Evolutionary conservation across 805 yeast genomes (phyloP), one percentile per base, ranked within the genome.

Genomic region (Candida ovalis): DNA sequence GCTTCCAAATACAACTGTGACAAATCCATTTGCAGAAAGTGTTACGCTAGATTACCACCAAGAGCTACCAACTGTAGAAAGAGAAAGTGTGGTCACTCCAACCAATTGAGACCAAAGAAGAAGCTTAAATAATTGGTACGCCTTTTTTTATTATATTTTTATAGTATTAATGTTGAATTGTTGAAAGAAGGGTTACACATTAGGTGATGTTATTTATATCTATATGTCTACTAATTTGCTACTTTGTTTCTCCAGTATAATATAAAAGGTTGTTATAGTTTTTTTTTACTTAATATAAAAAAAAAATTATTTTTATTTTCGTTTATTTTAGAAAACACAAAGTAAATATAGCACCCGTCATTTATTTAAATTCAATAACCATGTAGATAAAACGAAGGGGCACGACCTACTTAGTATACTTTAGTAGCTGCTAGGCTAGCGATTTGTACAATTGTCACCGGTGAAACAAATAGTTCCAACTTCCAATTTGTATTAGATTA

Each of bases 41-140:
- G 99, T 84, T 94, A 94, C 86, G 97, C 99, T 70, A 94, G 99
- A 85, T 91, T 94, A 74, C 99, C 99, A 73, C 97, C 99, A 80
- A 95, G 98, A 88, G 99, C 99, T 69, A 94, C 98, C 79, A 94
- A 94, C 97, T 94, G 99, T 86, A 90, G 99, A 84, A 94, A 94
- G 98, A 90, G 97, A 89, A 94, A 94, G 86, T 94, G 99, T 81
- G 99, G 99, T 73, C 99, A 94, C 95, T 83, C 97, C 76, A 94
- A 94, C 86, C 99, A 94, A 84, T 88, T 94, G 79, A 90, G 99
- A 84, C 98, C 98, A 80, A 94, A 92, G 96, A 92, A 92, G 96
- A 92, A 92, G 91, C 84, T 89, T 76, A 90, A 91, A 84, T 91
- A 80, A 78, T 74, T 78, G 71, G 67, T 71, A 73, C 73, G 72